A percentile compares a stretch with the other conserved stretches of the same genome.
Conservation (phyloP, 1,284 basidiomycete species). For the Puccinia coronata region DNA sequence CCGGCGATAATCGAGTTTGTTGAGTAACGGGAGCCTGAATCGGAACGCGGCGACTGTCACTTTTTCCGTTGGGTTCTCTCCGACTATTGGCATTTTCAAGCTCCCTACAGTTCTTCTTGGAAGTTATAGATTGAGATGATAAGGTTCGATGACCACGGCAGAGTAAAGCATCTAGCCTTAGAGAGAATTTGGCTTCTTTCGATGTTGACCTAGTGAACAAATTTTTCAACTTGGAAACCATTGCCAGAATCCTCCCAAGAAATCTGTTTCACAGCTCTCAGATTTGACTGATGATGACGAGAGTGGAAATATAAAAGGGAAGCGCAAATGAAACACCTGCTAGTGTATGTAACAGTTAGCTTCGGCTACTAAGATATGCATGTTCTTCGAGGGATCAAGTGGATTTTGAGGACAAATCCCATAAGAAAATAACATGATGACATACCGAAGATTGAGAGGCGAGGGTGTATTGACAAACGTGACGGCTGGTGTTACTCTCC, state of each 20-base stretch:
- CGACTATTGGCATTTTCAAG: background rate
- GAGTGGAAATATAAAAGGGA: too few relatives aligned
- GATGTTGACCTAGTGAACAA: slow-evolving; percentile 17
- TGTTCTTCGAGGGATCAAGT: background rate
- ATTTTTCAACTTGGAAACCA: slow-evolving; percentile 22
- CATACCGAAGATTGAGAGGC: background rate
- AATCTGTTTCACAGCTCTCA: background rate
- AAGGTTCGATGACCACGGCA: background rate
- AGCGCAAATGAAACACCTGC: background rate
- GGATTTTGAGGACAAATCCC: background rate
- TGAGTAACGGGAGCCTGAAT: slow-evolving; percentile 3
- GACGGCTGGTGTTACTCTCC: background rate
- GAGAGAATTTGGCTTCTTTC: background rate
- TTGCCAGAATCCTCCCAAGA: background rate
- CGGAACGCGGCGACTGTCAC: background rate
- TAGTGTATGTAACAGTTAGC: background rate
- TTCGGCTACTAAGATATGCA: background rate
- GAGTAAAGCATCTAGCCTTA: slow-evolving; percentile 10
- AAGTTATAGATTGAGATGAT: background rate
- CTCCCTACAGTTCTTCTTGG: background rate
- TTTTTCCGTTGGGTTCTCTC: background rate
- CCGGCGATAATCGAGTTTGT: background rate
- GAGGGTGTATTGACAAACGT: background rate
- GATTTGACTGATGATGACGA: background rate
- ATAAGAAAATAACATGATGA: background rate